Percentiles rank a stretch among this genome's conserved stretches.
Evolutionary conservation across 2,329 filamentous ascomycete genomes (phyloP).

Genomic region (Xylariaceae sp.): DNA sequence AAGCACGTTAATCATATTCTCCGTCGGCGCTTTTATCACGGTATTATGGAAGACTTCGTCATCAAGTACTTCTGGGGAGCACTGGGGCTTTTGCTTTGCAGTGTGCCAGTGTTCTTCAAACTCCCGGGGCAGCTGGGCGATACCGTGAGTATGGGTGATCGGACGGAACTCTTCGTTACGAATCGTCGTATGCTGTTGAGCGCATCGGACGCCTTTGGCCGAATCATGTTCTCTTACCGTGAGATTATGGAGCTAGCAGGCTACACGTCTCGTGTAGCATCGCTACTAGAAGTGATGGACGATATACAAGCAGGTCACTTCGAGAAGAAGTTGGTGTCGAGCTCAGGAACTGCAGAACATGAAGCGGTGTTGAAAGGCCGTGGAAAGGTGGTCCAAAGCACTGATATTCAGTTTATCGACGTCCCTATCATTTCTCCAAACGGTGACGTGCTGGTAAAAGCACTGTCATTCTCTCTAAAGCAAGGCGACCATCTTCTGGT

Average conservation of each 20-base stretch:
- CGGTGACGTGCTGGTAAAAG: constrained; percentile 82
- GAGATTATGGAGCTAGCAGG: constrained; percentile 94
- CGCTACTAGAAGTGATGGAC: constrained; percentile 86
- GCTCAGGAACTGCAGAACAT: constrained; percentile 74
- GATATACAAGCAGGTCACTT: constrained; percentile 87
- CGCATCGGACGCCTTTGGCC: constrained; percentile 90
- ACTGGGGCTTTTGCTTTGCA: constrained; percentile 83
- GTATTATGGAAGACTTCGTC: constrained; percentile 99
- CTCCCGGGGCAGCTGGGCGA: constrained; percentile 62
- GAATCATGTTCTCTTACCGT: constrained; percentile 96
- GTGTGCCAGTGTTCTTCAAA: constrained; percentile 92
- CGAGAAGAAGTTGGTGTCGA: constrained; percentile 93
- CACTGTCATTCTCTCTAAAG: constrained; percentile 79
- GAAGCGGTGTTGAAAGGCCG: constrained; percentile 76
- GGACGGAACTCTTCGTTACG: constrained; percentile 78
- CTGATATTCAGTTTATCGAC: constrained; percentile 37
- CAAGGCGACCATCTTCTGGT: constrained; percentile 89
- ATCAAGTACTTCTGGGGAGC: constrained; percentile 99
- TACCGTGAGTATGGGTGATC: constrained; percentile 59
- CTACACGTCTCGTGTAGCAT: constrained; percentile 87
- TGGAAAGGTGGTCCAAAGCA: constrained; percentile 73
- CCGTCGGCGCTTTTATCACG: constrained; percentile 85
- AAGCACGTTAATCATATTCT: constrained; percentile 98
- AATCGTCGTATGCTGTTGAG: constrained; percentile 88
- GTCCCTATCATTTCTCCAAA: constrained; percentile 96